Percentiles rank a stretch among this genome's conserved stretches.
phyloP scores from a whole-genome alignment of 1,284 basidiomycete species.

The Rhodotorula sp. region DNA sequence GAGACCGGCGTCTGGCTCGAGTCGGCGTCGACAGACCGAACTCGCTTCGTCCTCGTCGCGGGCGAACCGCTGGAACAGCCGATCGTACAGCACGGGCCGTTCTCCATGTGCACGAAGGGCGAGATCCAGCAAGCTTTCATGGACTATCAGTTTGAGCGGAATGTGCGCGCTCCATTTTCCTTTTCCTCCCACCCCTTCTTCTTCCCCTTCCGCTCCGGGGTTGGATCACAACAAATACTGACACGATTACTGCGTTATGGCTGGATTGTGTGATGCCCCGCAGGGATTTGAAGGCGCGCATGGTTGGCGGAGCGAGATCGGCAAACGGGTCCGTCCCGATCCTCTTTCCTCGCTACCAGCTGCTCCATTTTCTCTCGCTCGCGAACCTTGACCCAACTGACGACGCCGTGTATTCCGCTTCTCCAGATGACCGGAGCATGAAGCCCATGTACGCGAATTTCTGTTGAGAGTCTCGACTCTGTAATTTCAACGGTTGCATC shows the following conservation, averaged over 20 bases:
- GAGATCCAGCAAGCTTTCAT: conserved; percentile 78
- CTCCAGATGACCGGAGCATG: too few relatives aligned
- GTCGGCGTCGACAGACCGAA: conserved; percentile 20
- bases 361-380: not conserved
- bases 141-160: conserved; percentile 80
- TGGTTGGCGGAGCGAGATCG: conserved; percentile 83
- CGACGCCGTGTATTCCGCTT: too few relatives aligned
- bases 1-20: conserved; percentile 69
- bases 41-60: conserved; percentile 57
- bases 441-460: too few relatives aligned
- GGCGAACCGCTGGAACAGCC: conserved; percentile 86
- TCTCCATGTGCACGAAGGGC: not conserved
- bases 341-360: too few relatives aligned
- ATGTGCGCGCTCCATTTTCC: conserved; percentile 46
- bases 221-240: too few relatives aligned
- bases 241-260: too few relatives aligned
- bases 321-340: conserved; percentile 38
- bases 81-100: conserved; percentile 52
- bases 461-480: too few relatives aligned
- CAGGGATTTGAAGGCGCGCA: conserved; percentile 89
- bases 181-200: too few relatives aligned
- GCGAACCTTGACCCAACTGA: too few relatives aligned
- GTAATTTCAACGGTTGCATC: too few relatives aligned
- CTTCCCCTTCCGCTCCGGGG: too few relatives aligned
- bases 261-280: conserved; percentile 46